Conservation (phyloP, 202 grass and related monocot species). For the Schoenoplectus triqueter region DNA sequence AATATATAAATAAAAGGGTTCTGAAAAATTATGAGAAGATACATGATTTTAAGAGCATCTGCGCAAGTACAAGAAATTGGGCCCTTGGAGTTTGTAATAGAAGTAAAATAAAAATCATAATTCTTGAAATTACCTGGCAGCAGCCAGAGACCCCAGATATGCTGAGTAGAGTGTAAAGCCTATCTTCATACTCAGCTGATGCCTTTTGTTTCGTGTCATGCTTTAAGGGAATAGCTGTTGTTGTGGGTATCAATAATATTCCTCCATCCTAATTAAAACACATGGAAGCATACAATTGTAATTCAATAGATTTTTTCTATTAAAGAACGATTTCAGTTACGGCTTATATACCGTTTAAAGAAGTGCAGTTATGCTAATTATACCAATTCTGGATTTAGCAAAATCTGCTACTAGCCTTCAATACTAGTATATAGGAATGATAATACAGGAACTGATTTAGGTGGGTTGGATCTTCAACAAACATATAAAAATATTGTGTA, state of each 20-base stretch:
- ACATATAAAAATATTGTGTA: conserved; percentile 23
- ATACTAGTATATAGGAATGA: conserved; percentile 32
- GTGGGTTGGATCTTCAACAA: not conserved
- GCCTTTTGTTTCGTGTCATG: conserved; percentile 74
- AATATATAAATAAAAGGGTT: not conserved
- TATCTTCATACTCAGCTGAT: conserved; percentile 75
- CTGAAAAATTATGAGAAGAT: not conserved
- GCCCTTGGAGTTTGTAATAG: not conserved
- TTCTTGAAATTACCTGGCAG: conserved; percentile 69
- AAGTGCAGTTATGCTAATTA: not conserved
- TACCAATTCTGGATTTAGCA: not conserved
- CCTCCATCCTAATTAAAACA: conserved; percentile 69
- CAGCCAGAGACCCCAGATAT: conserved; percentile 90
- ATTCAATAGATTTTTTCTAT: not conserved
- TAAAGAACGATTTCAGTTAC: not conserved
- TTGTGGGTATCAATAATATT: conserved; percentile 90
- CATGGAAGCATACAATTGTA: conserved; percentile 34
- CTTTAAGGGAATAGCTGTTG: conserved; percentile 73
- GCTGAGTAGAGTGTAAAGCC: conserved; percentile 64
- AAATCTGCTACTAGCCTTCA: conserved; percentile 11
- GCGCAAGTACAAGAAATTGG: not conserved
- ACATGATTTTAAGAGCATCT: not conserved
- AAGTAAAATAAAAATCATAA: not conserved
- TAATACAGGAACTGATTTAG: not conserved
- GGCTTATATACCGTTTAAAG: not conserved